Evolutionary conservation across 129 eudicot species (phyloP), one percentile per base, ranked within the genome.

Genomic region (Sambucus nigra): DNA sequence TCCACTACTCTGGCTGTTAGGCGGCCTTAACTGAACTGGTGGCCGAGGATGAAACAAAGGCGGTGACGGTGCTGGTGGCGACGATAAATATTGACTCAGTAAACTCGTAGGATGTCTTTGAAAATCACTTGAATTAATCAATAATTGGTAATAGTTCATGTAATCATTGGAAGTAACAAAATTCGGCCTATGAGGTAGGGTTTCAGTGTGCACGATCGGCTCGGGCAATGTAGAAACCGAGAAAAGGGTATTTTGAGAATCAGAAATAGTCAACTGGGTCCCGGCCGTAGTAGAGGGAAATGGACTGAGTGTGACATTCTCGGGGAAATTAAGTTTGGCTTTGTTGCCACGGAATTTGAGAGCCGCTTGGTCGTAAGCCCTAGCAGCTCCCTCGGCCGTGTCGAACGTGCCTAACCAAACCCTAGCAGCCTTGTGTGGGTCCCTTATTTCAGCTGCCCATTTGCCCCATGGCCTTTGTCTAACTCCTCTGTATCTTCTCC

Each of bases 271-370:
- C 41, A 57, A 69, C 18, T 57, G 61, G 47, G 67, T 15, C 5
- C 41, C 31, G 29, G 63, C 64, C 39, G 53, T 20, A 59, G 6
- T 40, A 9, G 51, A 33, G 19, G 53, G 32, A 21, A 55, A 11
- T 18, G 63, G 25, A 1, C 56, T n/a, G 31, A 66, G 67, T 15
- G 56, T 52, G 11, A 82, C 93, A 17, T 78, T 75, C 41, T 82
- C 82, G 0, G 93, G 93, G 73, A 82, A 78, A 48, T 82, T 82
- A 73, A 82, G 86, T 27, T 82, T 82, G 32, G 93, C 93, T 55
- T 82, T 82, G 66, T 51, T 82, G 60, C 93, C 86, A 47, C 93
- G 41, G 29, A 74, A 82, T 3, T 59, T 57, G 0, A 82, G 83
- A 29, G 93, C 86, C 1, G 93, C 86, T 65, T 71, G 59, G 39